phyloP scores from a whole-genome alignment of 2,329 filamentous ascomycete species.

The Stemphylium lycopersici region DNA sequence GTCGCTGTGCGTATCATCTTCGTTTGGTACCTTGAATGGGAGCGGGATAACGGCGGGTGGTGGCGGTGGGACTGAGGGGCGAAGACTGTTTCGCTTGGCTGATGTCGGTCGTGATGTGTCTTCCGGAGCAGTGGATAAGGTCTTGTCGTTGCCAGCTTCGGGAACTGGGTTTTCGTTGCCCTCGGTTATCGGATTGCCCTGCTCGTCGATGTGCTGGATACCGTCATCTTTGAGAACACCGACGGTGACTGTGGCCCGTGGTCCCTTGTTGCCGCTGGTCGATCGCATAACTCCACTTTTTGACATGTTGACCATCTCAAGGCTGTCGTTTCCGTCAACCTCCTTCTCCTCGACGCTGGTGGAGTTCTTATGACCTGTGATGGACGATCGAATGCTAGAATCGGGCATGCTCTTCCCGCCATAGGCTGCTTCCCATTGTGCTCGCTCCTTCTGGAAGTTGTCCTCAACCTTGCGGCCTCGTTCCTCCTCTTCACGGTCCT shows the following conservation, averaged over 20 bases:
- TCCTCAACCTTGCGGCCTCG: conserved; percentile 71
- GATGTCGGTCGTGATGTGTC: conserved; percentile 2
- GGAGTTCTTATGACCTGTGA: conserved; percentile 41
- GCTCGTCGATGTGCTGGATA: conserved; percentile 41
- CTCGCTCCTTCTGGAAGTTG: conserved; percentile 65
- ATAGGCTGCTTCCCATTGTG: conserved; percentile 79
- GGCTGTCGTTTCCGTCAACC: conserved; percentile 53
- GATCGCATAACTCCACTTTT: conserved; percentile 52
- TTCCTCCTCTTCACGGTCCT: conserved; percentile 71
- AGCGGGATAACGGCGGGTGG: conserved; percentile 66
- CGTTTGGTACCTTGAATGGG: conserved; percentile 66
- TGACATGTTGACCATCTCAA: conserved; percentile 63
- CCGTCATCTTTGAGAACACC: conserved; percentile 60
- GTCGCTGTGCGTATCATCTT: conserved; percentile 50
- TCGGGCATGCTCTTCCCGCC: conserved; percentile 63
- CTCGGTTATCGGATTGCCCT: conserved; percentile 34
- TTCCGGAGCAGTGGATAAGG: conserved; percentile 10
- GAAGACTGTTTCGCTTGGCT: conserved; percentile 24
- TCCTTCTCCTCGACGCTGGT: conserved; percentile 44
- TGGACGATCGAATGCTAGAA: conserved; percentile 58
- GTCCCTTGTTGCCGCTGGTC: conserved; percentile 36
- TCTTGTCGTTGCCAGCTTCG: conserved; percentile 1
- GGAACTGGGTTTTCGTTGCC: conserved; percentile 2
- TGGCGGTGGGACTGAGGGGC: conserved; percentile 49
- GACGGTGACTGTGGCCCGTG: conserved; percentile 58